Conservation (phyloP, 1,284 basidiomycete species). For the Pseudozyma sp. region DNA sequence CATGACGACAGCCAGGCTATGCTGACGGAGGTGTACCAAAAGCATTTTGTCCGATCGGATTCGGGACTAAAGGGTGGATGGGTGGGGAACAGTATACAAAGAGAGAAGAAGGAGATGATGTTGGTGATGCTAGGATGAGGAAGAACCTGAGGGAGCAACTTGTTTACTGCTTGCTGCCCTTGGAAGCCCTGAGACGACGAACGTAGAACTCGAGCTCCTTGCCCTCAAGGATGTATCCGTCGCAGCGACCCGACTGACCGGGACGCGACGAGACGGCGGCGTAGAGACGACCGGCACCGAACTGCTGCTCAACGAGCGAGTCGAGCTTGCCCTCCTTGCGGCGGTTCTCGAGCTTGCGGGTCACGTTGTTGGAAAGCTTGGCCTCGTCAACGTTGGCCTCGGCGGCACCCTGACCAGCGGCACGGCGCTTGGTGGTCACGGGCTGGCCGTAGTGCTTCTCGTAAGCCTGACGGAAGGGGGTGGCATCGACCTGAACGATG, state of each 20-base stretch:
- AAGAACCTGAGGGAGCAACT: background rate
- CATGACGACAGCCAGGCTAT: background rate
- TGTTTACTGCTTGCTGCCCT: constrained; percentile 59
- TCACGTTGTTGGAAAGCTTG: constrained; percentile 62
- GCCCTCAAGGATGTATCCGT: constrained; percentile 69
- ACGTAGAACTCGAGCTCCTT: constrained; percentile 68
- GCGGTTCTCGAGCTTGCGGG: constrained; percentile 61
- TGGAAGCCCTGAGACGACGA: constrained; percentile 62
- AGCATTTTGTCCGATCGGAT: constrained; percentile 2
- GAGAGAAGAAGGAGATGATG: background rate
- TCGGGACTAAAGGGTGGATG: background rate
- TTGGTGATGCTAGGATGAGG: background rate
- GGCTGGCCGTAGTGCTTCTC: constrained; percentile 69
- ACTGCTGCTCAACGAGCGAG: constrained; percentile 68
- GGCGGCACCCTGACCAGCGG: constrained; percentile 56
- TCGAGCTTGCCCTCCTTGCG: constrained; percentile 66
- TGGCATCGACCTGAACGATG: constrained; percentile 68
- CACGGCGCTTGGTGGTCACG: constrained; percentile 67
- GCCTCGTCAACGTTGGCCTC: constrained; percentile 55
- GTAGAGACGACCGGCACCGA: constrained; percentile 67
- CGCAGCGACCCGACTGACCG: constrained; percentile 65
- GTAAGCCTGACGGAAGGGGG: constrained; percentile 68
- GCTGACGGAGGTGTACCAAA: background rate
- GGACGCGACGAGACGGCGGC: constrained; percentile 66
- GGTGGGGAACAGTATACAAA: constrained; percentile 2